Base-by-base conservation (phyloP, 2,329 filamentous ascomycete species). In the Cyphellophora attinorum region DNA sequence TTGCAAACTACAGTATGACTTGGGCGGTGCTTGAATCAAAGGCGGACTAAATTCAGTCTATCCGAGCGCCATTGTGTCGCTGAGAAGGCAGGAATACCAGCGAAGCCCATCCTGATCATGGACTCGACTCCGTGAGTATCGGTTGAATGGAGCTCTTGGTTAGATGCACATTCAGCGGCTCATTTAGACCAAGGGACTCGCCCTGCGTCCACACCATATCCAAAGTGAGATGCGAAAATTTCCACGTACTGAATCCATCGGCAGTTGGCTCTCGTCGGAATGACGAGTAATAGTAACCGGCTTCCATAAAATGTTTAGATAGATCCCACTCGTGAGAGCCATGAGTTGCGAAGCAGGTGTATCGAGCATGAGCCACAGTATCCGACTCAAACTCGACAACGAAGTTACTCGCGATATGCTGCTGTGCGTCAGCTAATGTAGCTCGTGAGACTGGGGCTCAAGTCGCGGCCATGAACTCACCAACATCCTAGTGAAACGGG, bases 271-370 rank as follows among this genome's bases (percentile, higher is more conserved):
- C 37, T 31, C 31, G 36, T 15, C 33, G 39, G 13, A 39, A 42
- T 18, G 19, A 30, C 39, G 36, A 41, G 32, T 39, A 42, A 27
- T 42, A 42, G 33, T 39, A 42, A 13, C 39, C 39, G 12, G 36
- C 39, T 36, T 42, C 39, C 13, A 29, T 30, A 18, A 42, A 42
- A 14, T 23, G 31, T 19, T 37, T 18, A 15, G 33, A 25, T 15
- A 42, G 18, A 19, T 42, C 33, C 16, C 30, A 16, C 11, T 11
- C 16, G 29, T 42, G 32, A 10, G 21, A 33, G 27, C 39, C 39
- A 29, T 37, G 36, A 17, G 37, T 23, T 18, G 33, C 39, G 17
- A 33, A 31, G 5, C 39, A 23, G 15, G 29, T 25, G 10, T 36
- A 31, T 18, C 39, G 37, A 13, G 25, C 39, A 19, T 42, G 27